A percentile compares a stretch with the other conserved stretches of the same genome.
Evolutionary conservation across 495 filamentous ascomycete genomes (phyloP).

Genomic region (Xylaria sp.): DNA sequence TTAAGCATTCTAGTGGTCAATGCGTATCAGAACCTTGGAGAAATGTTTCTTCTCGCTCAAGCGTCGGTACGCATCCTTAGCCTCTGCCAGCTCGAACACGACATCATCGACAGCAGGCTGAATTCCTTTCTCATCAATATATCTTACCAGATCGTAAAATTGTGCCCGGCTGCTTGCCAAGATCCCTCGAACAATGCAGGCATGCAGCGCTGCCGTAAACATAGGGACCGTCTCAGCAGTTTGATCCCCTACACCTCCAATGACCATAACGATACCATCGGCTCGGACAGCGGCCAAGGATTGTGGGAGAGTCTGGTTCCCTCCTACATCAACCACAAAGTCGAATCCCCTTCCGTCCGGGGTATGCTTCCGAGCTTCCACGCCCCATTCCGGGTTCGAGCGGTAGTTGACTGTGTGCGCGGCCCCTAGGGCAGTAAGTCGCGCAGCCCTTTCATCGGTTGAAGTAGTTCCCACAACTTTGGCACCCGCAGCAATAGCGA

Average conservation of each 20-base stretch:
- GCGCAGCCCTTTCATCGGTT: conserved; percentile 61
- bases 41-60: conserved; percentile 30
- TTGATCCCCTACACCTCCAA: conserved; percentile 49
- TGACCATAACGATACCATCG: conserved; percentile 64
- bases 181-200: conserved; percentile 30
- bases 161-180: conserved; percentile 20
- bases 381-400: conserved; percentile 43
- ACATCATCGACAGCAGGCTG: conserved; percentile 30
- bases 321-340: conserved; percentile 68
- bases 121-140: conserved; percentile 32
- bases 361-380: conserved; percentile 38
- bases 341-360: conserved; percentile 59
- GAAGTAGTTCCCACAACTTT: conserved; percentile 74
- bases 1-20: conserved; percentile 18
- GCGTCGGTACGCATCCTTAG: conserved; percentile 25
- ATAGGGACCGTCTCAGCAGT: conserved; percentile 11
- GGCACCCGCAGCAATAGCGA: conserved; percentile 75
- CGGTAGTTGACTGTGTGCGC: conserved; percentile 66
- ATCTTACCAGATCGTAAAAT: conserved; percentile 25
- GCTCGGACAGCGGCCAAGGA: conserved; percentile 63
- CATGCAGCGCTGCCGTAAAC: conserved; percentile 20
- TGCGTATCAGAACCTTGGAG: conserved; percentile 31
- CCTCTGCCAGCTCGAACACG: conserved; percentile 30
- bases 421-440: conserved; percentile 66
- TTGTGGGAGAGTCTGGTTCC: conserved; percentile 60